phyloP scores from a whole-genome alignment of 371 early-diverging fungal species.

The Mortierella sp. region DNA sequence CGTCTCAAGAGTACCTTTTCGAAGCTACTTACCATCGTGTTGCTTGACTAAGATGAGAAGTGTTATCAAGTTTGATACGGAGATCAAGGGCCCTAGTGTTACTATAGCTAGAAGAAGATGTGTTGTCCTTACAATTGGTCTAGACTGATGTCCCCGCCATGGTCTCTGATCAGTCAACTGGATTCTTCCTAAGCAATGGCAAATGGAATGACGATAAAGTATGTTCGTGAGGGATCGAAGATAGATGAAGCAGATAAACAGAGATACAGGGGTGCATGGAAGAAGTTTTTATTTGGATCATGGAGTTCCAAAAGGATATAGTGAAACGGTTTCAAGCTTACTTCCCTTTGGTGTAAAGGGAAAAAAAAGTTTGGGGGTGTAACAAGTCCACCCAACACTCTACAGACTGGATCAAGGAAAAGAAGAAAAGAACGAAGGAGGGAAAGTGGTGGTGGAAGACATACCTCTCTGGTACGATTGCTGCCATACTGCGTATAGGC shows the following conservation, averaged over 20 bases:
- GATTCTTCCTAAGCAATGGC: slow-evolving; percentile 29
- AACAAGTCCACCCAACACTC: background rate
- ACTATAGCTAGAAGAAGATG: slow-evolving; percentile 15
- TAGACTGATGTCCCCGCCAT: slow-evolving; percentile 26
- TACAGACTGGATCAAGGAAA: background rate
- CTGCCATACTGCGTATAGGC: slow-evolving; percentile 34
- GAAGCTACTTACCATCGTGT: slow-evolving; percentile 22
- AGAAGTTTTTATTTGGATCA: background rate
- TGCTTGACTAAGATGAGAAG: slow-evolving; percentile 18
- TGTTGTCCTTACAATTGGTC: slow-evolving; percentile 17
- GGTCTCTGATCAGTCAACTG: slow-evolving; percentile 25
- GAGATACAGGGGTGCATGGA: slow-evolving; percentile 36
- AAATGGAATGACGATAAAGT: background rate
- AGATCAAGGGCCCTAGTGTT: slow-evolving; percentile 30
- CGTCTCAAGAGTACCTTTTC: background rate
- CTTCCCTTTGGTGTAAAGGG: background rate
- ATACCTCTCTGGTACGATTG: slow-evolving; percentile 50
- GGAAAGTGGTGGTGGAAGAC: background rate
- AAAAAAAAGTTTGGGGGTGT: background rate
- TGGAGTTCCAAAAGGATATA: slow-evolving; percentile 1
- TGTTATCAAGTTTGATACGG: slow-evolving; percentile 29
- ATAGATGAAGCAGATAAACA: slow-evolving; percentile 11
- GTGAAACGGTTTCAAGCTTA: slow-evolving; percentile 10
- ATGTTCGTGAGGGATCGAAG: background rate
- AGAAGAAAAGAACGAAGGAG: background rate